These are phyloP conservation scores for Globisporangium yorkense DNA, from an alignment of 352 stramenopile genomes.

Conservation along the genomic window DNA sequence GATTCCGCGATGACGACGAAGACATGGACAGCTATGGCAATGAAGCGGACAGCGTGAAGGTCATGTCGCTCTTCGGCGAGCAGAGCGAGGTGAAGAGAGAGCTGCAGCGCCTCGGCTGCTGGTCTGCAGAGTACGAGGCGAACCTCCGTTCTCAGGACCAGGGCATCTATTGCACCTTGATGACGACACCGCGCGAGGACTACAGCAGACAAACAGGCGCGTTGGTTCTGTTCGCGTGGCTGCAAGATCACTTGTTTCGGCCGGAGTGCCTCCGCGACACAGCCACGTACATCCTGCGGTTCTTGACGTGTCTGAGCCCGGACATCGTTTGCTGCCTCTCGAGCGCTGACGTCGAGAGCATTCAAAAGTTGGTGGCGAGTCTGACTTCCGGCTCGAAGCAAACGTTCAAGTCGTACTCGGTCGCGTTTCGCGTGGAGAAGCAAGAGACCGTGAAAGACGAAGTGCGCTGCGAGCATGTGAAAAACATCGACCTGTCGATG, in stretches of 20 bases:
- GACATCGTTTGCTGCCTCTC: conserved; percentile 10
- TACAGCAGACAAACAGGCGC: too few species aligned
- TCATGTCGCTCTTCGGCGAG: conserved; percentile 58
- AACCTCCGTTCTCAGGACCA: conserved; percentile 32
- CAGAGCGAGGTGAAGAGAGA: conserved; percentile 44
- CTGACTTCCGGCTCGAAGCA: not conserved
- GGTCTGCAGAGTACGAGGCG: conserved; percentile 38
- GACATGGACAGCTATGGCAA: not conserved
- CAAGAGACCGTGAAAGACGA: conserved; percentile 8
- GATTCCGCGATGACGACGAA: not conserved
- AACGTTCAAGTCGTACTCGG: conserved; percentile 11
- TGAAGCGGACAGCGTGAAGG: conserved; percentile 13
- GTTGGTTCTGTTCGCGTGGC: conserved; percentile 57
- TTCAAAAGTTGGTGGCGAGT: not conserved
- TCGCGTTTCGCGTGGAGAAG: conserved; percentile 11
- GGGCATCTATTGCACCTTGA: conserved; percentile 45
- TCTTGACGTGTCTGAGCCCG: conserved; percentile 15
- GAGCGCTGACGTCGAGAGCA: not conserved
- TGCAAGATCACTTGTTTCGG: conserved; percentile 36
- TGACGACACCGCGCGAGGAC: not conserved
- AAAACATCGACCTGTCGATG: not conserved
- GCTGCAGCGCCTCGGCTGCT: conserved; percentile 27
- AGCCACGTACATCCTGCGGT: conserved; percentile 62
- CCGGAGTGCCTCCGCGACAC: conserved; percentile 39
- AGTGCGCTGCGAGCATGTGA: conserved; percentile 5